Evolutionary conservation across 805 yeast species (phyloP), one percentile per base, ranked within the genome.

Genomic region (Kazachstania bromeliacearum): DNA sequence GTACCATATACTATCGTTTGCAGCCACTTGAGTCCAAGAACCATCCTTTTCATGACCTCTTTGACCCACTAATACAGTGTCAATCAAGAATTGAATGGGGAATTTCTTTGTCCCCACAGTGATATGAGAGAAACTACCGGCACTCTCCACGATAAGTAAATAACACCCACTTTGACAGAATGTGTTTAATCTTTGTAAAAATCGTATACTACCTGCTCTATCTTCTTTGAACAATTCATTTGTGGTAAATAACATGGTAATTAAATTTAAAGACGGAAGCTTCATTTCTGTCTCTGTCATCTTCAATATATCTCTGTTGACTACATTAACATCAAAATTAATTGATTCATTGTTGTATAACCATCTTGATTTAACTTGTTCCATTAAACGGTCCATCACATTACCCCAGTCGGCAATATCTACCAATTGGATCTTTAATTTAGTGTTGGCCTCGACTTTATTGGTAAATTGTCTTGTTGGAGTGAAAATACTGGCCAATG

Each of bases 61-160:
- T 39, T 59, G 66, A 2, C 84, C 83, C 18, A 76, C 65, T 23
- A 85, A 59, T 1, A 84, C 66, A 25, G 79, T 82, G 50, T 85
- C 94, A 8, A 87, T 65, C 27, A 85, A 64, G 48, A 80, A 84
- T 45, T 84, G 87, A 3, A 85, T 78, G 0, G 95, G 95, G 62
- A 85, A 85, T 45, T 65, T 71, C 54, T 80, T 85, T 21, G 73
- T 57, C 3, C 95, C 95, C 29, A 85, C 70, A 2, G 75, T 68
- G 26, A 85, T 81, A 47, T 84, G 79, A 1, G 94, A 83, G 57
- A 78, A 85, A 7, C 94, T 81, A 0, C 96, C 95, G 0, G 96
- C 96, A 60, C 92, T 79, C 50, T 85, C 96, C 2, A 84, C 73
- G 17, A 85, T 74, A 31, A 87, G 63, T 24, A 85, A 57, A 20